phyloP scores from a whole-genome alignment of 2,329 filamentous ascomycete species.

The Stromatinia cepivora region DNA sequence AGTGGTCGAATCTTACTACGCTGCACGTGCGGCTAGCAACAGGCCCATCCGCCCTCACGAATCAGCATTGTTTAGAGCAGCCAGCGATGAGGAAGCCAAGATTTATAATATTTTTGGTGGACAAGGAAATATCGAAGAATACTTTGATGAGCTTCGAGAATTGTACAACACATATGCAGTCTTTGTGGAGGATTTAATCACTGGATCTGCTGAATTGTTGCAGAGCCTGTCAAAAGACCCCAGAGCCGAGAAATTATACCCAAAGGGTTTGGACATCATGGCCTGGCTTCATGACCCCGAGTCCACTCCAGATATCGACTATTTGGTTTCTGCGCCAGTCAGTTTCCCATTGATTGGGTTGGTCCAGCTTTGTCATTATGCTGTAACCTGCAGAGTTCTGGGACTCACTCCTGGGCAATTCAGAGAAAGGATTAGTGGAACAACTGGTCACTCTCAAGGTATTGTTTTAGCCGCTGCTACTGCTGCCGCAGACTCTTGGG shows the following conservation, averaged over 20 bases:
- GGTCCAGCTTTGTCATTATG: conserved; percentile 93
- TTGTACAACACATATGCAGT: conserved; percentile 88
- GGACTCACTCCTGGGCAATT: conserved; percentile 88
- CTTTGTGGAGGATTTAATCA: conserved; percentile 84
- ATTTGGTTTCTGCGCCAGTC: conserved; percentile 90
- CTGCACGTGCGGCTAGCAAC: conserved; percentile 79
- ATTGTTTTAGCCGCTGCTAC: conserved; percentile 91
- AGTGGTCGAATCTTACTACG: conserved; percentile 89
- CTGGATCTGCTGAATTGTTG: conserved; percentile 80
- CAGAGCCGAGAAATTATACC: conserved; percentile 89
- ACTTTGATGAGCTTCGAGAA: conserved; percentile 95
- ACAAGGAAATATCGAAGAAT: conserved; percentile 98
- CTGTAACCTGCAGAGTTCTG: conserved; percentile 87
- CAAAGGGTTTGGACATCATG: conserved; percentile 95
- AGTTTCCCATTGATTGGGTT: conserved; percentile 95
- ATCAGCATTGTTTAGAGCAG: conserved; percentile 87
- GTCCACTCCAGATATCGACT: conserved; percentile 88
- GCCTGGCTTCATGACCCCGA: conserved; percentile 89
- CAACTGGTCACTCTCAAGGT: conserved; percentile 95
- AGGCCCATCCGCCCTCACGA: conserved; percentile 88
- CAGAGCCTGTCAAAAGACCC: conserved; percentile 80
- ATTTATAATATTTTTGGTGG: conserved; percentile 96
- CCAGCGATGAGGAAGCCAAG: conserved; percentile 76
- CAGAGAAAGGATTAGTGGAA: conserved; percentile 78
- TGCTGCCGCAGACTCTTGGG: conserved; percentile 88